Conservation (phyloP, 192 early-diverging fungal species). For the Coemansia sp. region DNA sequence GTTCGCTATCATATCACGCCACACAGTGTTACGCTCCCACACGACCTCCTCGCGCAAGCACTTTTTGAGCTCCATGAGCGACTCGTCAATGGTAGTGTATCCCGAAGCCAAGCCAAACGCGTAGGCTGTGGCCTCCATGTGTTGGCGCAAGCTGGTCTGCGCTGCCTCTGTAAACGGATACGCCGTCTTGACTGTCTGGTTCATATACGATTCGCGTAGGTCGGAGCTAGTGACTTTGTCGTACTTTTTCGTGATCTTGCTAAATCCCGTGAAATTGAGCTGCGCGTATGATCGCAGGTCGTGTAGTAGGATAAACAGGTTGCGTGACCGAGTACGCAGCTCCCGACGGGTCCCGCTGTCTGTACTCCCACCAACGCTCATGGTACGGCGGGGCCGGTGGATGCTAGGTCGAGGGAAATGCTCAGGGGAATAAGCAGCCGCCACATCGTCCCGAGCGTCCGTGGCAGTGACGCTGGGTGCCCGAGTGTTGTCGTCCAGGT, state of each 20-base stretch:
- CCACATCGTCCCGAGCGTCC: constrained; percentile 1
- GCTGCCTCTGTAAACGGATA: constrained; percentile 72
- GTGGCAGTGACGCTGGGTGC: constrained; percentile 18
- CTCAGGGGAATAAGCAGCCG: background rate
- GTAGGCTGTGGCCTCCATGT: constrained; percentile 54
- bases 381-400: constrained; percentile 26
- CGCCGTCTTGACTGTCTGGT: constrained; percentile 58
- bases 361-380: constrained; percentile 19
- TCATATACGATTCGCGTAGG: constrained; percentile 73
- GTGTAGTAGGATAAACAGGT: constrained; percentile 80
- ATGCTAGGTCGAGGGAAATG: constrained; percentile 9
- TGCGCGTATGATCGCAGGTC: constrained; percentile 87
- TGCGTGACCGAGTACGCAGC: constrained; percentile 57
- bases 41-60: constrained; percentile 89
- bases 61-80: constrained; percentile 71
- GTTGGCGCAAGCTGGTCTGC: constrained; percentile 60
- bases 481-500: constrained; percentile 28
- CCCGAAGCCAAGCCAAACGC: constrained; percentile 33
- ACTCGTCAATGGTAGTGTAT: constrained; percentile 56
- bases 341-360: constrained; percentile 19
- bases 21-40: constrained; percentile 96
- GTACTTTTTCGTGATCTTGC: constrained; percentile 96
- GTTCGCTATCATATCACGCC: constrained; percentile 94
- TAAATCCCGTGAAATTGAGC: constrained; percentile 89
- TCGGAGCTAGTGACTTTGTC: constrained; percentile 87